Evolutionary conservation across 257 asterid genomes (phyloP), one percentile per base, ranked within the genome.

Genomic region (Solanum lycopersicoides): DNA sequence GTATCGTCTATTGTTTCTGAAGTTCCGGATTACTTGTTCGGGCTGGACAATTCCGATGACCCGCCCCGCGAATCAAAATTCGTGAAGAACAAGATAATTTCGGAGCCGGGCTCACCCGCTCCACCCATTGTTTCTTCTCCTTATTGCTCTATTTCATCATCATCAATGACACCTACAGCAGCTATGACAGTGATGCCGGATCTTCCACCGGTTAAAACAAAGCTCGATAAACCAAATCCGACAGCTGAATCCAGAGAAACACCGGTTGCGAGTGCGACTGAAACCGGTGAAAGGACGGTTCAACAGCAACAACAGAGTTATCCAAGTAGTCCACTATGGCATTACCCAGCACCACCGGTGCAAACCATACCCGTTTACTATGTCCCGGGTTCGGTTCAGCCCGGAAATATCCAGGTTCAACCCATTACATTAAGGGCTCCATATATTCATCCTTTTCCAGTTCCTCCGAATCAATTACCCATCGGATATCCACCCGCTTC

Each of bases 21-120:
- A 83, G 98, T 95, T 45, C 98, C 99, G 28, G 98, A 96, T 90
- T 96, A 96, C 83, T 50, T 95, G 15, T 94, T 96, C 92, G 98
- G 99, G 87, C 82, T 96, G 94, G 98, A 95, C n/a, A 92, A 89
- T 87, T 88, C 98, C 3, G 98, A 96, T 16, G 98, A 96, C 80
- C 86, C 91, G 6, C 34, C 89, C 68, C 90, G 98, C 15, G 88
- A 89, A 82, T 76, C 86, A 45, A 93, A 88, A 65, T 30, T 91
- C 37, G 90, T 85, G 53, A 89, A 74, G 65, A 92, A 87, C 45
- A 92, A 82, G 63, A 92, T 83, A 86, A 82, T 90, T 74, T 95
- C 95, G 32, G 98, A 95, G 84, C 98, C 99, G 53, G 95, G 97
- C 23, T 95, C 99, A n/a, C 99, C 98, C 13, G 94, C 91, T 45